Evolutionary conservation across 495 filamentous ascomycete species (phyloP).

Genomic region (Penicillium riverlandense): DNA sequence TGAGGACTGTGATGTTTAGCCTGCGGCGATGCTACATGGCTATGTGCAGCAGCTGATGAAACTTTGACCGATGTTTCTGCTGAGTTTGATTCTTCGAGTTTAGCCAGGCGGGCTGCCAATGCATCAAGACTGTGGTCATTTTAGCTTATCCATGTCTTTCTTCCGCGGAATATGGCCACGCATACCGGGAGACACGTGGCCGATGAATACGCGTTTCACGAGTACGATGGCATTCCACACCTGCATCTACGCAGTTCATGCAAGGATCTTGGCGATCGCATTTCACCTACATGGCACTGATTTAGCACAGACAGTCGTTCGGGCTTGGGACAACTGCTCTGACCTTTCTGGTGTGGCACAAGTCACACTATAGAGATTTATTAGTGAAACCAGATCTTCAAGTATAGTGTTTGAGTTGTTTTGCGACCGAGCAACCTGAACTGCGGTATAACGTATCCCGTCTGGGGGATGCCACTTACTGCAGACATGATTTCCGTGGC

Average conservation of each 20-base stretch:
- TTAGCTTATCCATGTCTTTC: neutral
- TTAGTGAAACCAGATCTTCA: neutral
- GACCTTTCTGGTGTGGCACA: slow-evolving; percentile 24
- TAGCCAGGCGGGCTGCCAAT: slow-evolving; percentile 14
- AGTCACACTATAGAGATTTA: slow-evolving; percentile 12
- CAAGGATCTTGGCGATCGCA: slow-evolving; percentile 24
- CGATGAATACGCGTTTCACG: slow-evolving; percentile 19
- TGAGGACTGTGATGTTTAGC: neutral
- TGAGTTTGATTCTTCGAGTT: slow-evolving; percentile 10
- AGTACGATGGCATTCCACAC: slow-evolving; percentile 13
- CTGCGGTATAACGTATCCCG: neutral
- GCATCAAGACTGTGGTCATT: slow-evolving; percentile 9
- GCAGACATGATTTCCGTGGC: slow-evolving; percentile 9
- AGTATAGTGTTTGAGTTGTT: no score
- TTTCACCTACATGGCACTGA: slow-evolving; percentile 13
- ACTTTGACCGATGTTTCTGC: neutral
- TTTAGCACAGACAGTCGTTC: neutral
- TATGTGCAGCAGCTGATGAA: neutral
- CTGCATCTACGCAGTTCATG: slow-evolving; percentile 18
- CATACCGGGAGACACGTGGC: slow-evolving; percentile 16
- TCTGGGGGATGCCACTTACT: slow-evolving; percentile 4
- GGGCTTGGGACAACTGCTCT: neutral
- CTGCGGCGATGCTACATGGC: neutral
- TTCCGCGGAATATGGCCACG: neutral
- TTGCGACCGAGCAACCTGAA: no score